A percentile compares a stretch with the other conserved stretches of the same genome.
These are phyloP conservation scores for Astragalus membranaceus DNA, from an alignment of 306 rosid genomes.

Conservation along the genomic window DNA sequence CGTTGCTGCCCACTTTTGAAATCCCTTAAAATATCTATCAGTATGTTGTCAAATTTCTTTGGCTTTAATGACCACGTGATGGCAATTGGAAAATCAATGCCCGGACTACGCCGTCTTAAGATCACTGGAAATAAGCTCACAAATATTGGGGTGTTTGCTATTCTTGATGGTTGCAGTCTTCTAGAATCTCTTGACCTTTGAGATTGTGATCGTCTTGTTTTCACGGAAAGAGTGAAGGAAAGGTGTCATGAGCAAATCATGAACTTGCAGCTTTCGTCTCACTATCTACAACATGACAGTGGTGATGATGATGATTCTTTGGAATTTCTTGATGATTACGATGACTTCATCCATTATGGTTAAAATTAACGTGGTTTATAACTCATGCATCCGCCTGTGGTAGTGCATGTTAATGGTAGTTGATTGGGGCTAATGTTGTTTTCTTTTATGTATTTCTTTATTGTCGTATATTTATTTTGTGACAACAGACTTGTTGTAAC, in stretches of 20 bases:
- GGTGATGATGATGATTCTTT: not conserved
- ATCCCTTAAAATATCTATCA: slow-evolving; percentile 28
- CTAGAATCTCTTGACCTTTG: slow-evolving; percentile 56
- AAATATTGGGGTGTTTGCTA: slow-evolving; percentile 36
- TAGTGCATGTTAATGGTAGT: no score
- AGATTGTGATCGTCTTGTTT: slow-evolving; percentile 24
- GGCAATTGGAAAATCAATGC: slow-evolving; percentile 38
- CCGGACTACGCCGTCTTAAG: slow-evolving; percentile 34
- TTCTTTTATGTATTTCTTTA: no score
- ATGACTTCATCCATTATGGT: no score
- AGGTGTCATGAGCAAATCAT: slow-evolving; percentile 34
- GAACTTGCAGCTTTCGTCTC: slow-evolving; percentile 24
- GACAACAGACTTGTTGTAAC: no score
- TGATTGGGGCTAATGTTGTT: no score
- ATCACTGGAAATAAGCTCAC: slow-evolving; percentile 41
- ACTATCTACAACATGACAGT: not conserved
- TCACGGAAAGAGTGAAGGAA: slow-evolving; percentile 16
- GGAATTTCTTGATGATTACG: not conserved
- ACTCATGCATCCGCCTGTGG: no score
- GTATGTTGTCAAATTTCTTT: not conserved
- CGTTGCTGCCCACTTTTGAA: slow-evolving; percentile 36
- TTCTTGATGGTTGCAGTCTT: slow-evolving; percentile 44
- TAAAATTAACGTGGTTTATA: no score
- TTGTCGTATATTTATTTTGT: no score
- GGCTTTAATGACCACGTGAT: slow-evolving; percentile 24